These are phyloP conservation scores for Euphorbia celastroides DNA, from an alignment of 441 rosid species.

Conservation along the genomic window DNA sequence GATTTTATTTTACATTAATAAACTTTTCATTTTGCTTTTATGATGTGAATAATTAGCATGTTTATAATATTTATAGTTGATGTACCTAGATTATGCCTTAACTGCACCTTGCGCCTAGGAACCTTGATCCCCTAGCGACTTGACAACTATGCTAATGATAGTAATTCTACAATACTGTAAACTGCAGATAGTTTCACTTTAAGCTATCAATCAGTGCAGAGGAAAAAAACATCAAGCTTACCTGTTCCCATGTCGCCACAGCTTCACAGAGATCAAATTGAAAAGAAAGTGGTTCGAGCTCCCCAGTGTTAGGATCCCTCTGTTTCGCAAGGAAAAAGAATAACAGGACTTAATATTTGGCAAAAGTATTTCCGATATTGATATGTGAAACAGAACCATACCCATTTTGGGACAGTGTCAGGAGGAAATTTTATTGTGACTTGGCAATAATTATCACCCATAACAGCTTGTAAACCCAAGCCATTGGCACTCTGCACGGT, in stretches of 20 bases:
- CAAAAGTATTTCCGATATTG: neutral
- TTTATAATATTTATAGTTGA: no score
- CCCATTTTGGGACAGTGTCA: constrained; percentile 88
- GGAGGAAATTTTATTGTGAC: constrained; percentile 59
- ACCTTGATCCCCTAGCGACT: no score
- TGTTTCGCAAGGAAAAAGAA: constrained; percentile 21
- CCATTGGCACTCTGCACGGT: constrained; percentile 79
- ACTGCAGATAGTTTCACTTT: neutral
- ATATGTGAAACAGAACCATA: constrained; percentile 21
- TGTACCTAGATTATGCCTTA: no score
- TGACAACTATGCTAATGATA: neutral
- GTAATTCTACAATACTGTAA: neutral
- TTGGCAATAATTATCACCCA: constrained; percentile 61
- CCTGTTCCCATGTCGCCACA: constrained; percentile 95
- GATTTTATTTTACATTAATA: no score
- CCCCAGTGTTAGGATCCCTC: constrained; percentile 89
- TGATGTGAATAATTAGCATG: no score
- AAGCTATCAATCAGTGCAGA: neutral
- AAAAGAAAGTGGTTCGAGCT: constrained; percentile 69
- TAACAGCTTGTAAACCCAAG: constrained; percentile 66
- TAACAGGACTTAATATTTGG: neutral
- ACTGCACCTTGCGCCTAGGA: no score
- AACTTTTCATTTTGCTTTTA: no score
- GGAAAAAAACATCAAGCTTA: constrained; percentile 26
- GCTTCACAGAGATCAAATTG: constrained; percentile 87